Evolutionary conservation across 2,329 filamentous ascomycete species (phyloP).

Genomic region (Claviceps digitariae): DNA sequence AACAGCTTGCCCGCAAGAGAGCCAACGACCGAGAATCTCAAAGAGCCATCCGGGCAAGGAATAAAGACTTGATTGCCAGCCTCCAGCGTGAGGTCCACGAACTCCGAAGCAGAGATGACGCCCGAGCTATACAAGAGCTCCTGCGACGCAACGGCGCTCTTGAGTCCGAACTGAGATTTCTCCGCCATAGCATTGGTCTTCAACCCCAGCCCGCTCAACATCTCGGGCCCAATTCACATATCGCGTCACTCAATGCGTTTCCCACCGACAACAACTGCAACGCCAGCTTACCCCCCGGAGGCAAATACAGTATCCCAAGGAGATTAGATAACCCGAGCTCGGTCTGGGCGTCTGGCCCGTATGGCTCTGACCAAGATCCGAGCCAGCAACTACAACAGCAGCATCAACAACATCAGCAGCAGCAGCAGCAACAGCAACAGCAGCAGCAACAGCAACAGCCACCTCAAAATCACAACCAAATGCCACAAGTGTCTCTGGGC

Average conservation of each 20-base stretch:
- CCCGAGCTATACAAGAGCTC: neutral
- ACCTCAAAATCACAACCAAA: neutral
- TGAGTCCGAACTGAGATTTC: neutral
- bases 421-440: too few species aligned
- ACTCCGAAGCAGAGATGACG: neutral
- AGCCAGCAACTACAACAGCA: neutral
- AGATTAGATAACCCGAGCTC: neutral
- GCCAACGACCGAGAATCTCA: constrained; percentile 3
- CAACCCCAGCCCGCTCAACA: neutral
- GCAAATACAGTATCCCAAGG: neutral
- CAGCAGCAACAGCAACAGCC: neutral
- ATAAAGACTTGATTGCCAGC: neutral
- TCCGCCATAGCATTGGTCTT: neutral
- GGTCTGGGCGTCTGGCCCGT: neutral
- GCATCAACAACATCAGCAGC: too few species aligned
- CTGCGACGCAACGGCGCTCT: neutral
- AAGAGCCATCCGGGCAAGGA: constrained; percentile 2
- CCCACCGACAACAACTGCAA: neutral
- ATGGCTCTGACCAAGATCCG: neutral
- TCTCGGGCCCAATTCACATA: neutral
- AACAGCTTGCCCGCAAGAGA: constrained; percentile 3
- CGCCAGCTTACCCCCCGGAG: neutral
- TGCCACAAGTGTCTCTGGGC: neutral
- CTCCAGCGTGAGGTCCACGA: constrained; percentile 1
- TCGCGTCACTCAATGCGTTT: neutral